A percentile compares a stretch with the other conserved stretches of the same genome.
phyloP scores from a whole-genome alignment of 441 rosid species.

The Omphalea diandra region DNA sequence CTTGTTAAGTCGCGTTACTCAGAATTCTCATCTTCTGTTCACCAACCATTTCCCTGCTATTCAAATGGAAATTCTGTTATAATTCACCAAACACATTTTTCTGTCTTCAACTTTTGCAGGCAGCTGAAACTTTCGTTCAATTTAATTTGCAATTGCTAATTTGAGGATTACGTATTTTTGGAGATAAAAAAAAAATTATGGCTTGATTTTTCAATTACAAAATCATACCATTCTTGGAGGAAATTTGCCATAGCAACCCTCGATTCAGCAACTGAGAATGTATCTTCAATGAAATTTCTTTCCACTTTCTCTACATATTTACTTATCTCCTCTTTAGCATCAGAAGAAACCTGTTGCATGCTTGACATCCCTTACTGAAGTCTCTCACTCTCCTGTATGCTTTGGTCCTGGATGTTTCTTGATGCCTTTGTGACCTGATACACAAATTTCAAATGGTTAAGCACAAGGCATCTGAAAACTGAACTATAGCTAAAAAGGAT shows the following conservation, averaged over 20 bases:
- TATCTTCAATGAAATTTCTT: conserved; percentile 52
- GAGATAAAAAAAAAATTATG: neutral
- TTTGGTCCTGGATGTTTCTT: conserved; percentile 40
- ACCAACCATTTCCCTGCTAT: too few species aligned
- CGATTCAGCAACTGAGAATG: conserved; percentile 61
- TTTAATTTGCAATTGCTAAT: neutral
- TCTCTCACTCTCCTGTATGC: conserved; percentile 44
- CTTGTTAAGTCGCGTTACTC: too few species aligned
- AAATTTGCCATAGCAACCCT: conserved; percentile 46
- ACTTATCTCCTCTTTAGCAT: conserved; percentile 47
- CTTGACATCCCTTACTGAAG: conserved; percentile 51
- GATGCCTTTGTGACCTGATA: conserved; percentile 75
- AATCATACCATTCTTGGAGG: conserved; percentile 62
- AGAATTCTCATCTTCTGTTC: too few species aligned
- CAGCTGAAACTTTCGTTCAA: neutral
- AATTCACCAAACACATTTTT: too few species aligned
- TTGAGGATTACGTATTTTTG: neutral
- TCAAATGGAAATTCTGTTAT: too few species aligned
- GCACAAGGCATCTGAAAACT: neutral
- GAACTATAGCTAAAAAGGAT: neutral
- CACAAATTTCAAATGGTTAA: conserved; percentile 20
- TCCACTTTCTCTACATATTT: conserved; percentile 45
- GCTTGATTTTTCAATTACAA: too few species aligned
- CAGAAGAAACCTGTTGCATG: conserved; percentile 58
- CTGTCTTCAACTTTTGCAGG: neutral